Evolutionary conservation across 257 asterid genomes (phyloP).

Genomic region (Rhazya stricta): DNA sequence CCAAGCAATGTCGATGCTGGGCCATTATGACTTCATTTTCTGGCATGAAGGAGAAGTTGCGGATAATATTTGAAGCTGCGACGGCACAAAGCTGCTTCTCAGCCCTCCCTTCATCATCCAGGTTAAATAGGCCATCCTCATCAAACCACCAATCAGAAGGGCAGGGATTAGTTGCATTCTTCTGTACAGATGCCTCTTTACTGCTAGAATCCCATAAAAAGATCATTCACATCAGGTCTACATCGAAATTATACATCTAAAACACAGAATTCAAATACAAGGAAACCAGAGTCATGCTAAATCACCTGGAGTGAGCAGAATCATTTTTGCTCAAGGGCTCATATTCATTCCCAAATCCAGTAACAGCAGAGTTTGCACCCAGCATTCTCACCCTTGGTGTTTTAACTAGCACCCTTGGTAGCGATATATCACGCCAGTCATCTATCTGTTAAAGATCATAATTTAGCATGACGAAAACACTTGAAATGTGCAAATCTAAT

Average conservation of each 20-base stretch:
- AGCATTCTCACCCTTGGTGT: constrained; percentile 64
- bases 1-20: constrained; percentile 89
- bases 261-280: constrained; percentile 3
- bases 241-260: constrained; percentile 8
- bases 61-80: constrained; percentile 85
- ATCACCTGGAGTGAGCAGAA: constrained; percentile 56
- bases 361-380: constrained; percentile 71
- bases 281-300: background rate
- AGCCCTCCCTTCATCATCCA: constrained; percentile 83
- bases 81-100: constrained; percentile 94
- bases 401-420: constrained; percentile 78
- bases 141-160: constrained; percentile 96
- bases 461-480: background rate
- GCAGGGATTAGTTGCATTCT: constrained; percentile 40
- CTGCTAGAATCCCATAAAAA: constrained; percentile 37
- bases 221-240: constrained; percentile 13
- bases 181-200: constrained; percentile 57
- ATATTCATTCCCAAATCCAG: constrained; percentile 81
- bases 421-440: constrained; percentile 96
- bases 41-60: constrained; percentile 97
- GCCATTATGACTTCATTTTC: constrained; percentile 96
- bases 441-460: constrained; percentile 53
- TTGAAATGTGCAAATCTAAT: background rate
- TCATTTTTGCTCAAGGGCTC: constrained; percentile 60
- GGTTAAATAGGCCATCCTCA: constrained; percentile 91